Base-by-base conservation (phyloP, 805 yeast genomes). In the Ogataea methanolica region DNA sequence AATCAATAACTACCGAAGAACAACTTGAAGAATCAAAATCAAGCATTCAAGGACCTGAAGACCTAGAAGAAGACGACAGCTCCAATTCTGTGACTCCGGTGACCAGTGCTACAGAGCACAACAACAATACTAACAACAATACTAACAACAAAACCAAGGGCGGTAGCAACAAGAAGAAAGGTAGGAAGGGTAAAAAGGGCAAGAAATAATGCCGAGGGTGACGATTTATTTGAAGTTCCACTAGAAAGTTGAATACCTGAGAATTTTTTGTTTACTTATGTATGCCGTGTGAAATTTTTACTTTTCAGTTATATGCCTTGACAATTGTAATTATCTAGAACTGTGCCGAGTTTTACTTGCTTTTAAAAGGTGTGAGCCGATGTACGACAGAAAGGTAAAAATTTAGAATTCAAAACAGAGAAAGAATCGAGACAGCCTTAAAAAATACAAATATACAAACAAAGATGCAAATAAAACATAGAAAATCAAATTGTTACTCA, bases 401-500 rank as follows among this genome's bases (percentile, higher is more conserved):
- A 26, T 26, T 26, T 26, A 3, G 31, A 26, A 6, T 8, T 7
- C 11, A 11, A 26, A 26, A 26, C 11, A 26, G 2, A 36, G 16
- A 19, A 38, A 9, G 40, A 6, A 23, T 2, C 4, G 15, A 22
- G 16, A 38, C 14, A 38, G 26, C 19, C n/a, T 19, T 19, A 19
- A 19, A 26, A 22, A 22, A 15, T 23, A 23, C 9, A 11, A 8
- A 26, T 8, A 26, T 26, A 26, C 9, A 26, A 9, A 26, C 9
- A 26, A 26, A 26, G 9, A 26, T 26, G 31, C 6, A 16, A 16
- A 19, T 36, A 16, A 36, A 36, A 36, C 38, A 2, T 23, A 16
- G 26, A 39, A 39, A n/a, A 11, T 5, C 6, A 23, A 26, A 26
- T 26, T 3, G 7, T 12, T 26, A 89, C 71, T 94, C 98, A 40